Percentiles rank a stretch among this genome's conserved stretches.
Conservation (phyloP, 2,329 filamentous ascomycete genomes). For the Trichophyton benhamiae region DNA sequence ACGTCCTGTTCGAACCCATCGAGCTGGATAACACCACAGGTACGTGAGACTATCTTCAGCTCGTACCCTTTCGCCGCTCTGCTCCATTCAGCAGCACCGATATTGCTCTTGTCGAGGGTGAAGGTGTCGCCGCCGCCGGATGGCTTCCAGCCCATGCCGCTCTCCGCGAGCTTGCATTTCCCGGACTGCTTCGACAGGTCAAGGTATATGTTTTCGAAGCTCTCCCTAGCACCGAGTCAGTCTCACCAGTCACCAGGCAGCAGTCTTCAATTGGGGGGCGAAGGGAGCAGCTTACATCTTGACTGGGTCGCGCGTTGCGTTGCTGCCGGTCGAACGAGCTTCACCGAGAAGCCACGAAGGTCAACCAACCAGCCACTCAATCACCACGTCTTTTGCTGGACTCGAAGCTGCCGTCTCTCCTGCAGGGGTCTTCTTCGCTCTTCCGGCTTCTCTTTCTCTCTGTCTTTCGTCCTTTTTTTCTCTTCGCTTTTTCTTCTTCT, state of each 20-base stretch:
- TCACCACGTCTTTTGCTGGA: background rate
- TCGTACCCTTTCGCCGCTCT: slow-evolving; percentile 85
- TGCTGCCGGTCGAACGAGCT: background rate
- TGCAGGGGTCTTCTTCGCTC: background rate
- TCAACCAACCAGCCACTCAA: background rate
- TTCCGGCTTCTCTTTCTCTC: background rate
- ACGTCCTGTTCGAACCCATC: slow-evolving; percentile 89
- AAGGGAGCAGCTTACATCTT: background rate
- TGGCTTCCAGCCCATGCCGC: slow-evolving; percentile 90
- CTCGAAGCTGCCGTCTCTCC: background rate
- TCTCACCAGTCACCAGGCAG: background rate
- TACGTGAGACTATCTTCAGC: slow-evolving; percentile 77
- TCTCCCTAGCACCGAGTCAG: slow-evolving; percentile 49
- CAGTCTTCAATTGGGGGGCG: background rate
- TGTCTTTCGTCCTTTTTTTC: background rate
- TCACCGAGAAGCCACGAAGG: background rate
- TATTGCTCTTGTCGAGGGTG: slow-evolving; percentile 77
- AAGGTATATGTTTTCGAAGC: slow-evolving; percentile 93
- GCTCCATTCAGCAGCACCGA: slow-evolving; percentile 86
- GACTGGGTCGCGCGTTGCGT: background rate
- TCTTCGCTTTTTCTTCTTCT: background rate
- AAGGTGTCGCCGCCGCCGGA: slow-evolving; percentile 78
- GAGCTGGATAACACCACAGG: slow-evolving; percentile 75
- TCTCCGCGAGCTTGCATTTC: slow-evolving; percentile 89
- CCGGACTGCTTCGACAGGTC: slow-evolving; percentile 87